Conservation (phyloP, 2,329 filamentous ascomycete genomes). For the Ascocoryne sarcoides region DNA sequence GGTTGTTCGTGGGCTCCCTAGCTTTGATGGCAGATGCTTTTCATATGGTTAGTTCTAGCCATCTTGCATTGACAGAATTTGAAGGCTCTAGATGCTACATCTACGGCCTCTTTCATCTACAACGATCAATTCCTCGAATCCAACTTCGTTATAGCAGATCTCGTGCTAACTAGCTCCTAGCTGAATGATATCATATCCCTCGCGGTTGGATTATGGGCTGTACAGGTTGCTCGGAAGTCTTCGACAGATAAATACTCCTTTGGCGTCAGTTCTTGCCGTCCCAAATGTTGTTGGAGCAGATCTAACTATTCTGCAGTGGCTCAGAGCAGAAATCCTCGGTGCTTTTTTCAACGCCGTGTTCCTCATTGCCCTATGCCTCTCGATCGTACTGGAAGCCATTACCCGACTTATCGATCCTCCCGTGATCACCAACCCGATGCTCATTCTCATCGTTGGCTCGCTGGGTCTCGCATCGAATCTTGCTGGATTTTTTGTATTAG, state of each 20-base stretch:
- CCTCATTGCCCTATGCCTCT: constrained; percentile 88
- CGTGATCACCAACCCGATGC: constrained; percentile 71
- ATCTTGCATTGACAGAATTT: no score
- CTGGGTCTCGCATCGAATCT: constrained; percentile 83
- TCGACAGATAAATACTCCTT: constrained; percentile 92
- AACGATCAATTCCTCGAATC: no score
- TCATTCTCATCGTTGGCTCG: constrained; percentile 85
- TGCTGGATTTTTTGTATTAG: constrained; percentile 80
- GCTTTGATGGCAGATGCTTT: constrained; percentile 95
- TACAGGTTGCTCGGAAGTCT: constrained; percentile 75
- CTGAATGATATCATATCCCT: constrained; percentile 97
- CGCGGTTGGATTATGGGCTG: constrained; percentile 88
- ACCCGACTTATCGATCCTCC: constrained; percentile 88
- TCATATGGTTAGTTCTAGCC: constrained; percentile 86
- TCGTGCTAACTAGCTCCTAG: constrained; percentile 35
- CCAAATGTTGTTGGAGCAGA: neutral
- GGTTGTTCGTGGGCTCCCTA: constrained; percentile 81
- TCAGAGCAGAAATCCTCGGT: constrained; percentile 92
- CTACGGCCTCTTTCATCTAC: no score
- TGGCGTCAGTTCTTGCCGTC: constrained; percentile 51
- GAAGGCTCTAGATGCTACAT: no score
- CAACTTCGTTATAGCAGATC: constrained; percentile 6
- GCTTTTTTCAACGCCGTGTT: constrained; percentile 97
- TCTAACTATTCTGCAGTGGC: constrained; percentile 54
- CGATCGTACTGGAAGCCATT: constrained; percentile 91